These are phyloP conservation scores for Candolleomyces eurysporus DNA, from an alignment of 768 basidiomycete genomes.

Conservation along the genomic window DNA sequence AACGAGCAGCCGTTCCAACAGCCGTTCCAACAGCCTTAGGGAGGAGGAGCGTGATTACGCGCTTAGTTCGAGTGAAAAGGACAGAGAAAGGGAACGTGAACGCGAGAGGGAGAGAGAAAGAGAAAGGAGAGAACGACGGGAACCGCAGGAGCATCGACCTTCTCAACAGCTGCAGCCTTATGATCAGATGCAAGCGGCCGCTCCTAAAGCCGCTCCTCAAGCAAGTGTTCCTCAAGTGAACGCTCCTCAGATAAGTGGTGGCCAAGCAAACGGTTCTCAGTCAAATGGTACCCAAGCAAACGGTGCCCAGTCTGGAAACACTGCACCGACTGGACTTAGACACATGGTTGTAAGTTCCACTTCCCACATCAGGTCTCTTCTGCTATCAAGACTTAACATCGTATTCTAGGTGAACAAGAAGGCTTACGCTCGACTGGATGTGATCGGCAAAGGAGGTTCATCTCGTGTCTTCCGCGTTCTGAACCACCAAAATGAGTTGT, in stretches of 20 bases:
- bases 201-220: constrained; percentile 15
- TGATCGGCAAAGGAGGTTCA: constrained; percentile 91
- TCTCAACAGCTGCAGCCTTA: constrained; percentile 29
- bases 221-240: constrained; percentile 14
- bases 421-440: constrained; percentile 78
- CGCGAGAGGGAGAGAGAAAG: constrained; percentile 24
- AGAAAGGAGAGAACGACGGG: constrained; percentile 22
- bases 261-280: too few relatives aligned
- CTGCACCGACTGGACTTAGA: too few relatives aligned
- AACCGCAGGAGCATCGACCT: constrained; percentile 24
- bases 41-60: constrained; percentile 41
- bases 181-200: constrained; percentile 31
- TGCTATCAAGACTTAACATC: neutral
- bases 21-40: constrained; percentile 24
- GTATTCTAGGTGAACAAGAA: constrained; percentile 70
- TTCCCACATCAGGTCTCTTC: too few relatives aligned
- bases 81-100: constrained; percentile 31
- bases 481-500: constrained; percentile 70
- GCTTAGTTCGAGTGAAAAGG: constrained; percentile 35
- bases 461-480: constrained; percentile 95
- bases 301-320: too few relatives aligned
- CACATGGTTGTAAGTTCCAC: too few relatives aligned
- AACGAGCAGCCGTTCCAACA: constrained; percentile 29
- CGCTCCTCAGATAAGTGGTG: constrained; percentile 30
- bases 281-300: too few relatives aligned